These are phyloP conservation scores for Salix suchowensis DNA, from an alignment of 345 rosid genomes.

Conservation along the genomic window DNA sequence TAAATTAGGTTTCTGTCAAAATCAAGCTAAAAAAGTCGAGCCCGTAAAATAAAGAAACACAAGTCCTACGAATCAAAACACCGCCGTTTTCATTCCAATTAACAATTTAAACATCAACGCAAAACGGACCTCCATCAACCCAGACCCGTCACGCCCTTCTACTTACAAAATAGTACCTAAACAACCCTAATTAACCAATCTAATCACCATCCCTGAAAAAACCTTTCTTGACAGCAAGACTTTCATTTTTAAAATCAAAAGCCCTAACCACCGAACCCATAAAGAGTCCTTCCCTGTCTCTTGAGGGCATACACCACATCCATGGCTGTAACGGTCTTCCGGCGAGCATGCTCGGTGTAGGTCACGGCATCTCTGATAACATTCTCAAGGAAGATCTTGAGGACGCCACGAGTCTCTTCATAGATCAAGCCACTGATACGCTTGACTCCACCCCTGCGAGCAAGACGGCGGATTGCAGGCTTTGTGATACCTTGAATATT, in stretches of 20 bases:
- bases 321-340: slow-evolving; percentile 23
- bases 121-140: too few relatives aligned
- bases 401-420: slow-evolving; percentile 11
- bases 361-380: slow-evolving; percentile 15
- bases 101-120: too few relatives aligned
- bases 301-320: slow-evolving; percentile 22
- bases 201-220: too few relatives aligned
- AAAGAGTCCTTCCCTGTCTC: slow-evolving; percentile 19
- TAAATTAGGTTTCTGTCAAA: too few relatives aligned
- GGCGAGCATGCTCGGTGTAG: slow-evolving; percentile 20
- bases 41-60: too few relatives aligned
- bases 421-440: slow-evolving; percentile 14
- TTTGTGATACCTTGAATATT: slow-evolving; percentile 17
- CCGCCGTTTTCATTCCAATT: too few relatives aligned
- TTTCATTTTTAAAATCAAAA: not conserved
- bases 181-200: too few relatives aligned
- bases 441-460: slow-evolving; percentile 11
- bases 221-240: slow-evolving; percentile 10
- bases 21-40: too few relatives aligned
- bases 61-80: too few relatives aligned
- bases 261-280: slow-evolving; percentile 17
- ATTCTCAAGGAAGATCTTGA: slow-evolving; percentile 15
- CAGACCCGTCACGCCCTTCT: too few relatives aligned
- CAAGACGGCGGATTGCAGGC: slow-evolving; percentile 14
- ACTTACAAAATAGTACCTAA: too few relatives aligned